Base-by-base conservation (phyloP, 2,329 filamentous ascomycete genomes). In the Stachybotrys echinatus region DNA sequence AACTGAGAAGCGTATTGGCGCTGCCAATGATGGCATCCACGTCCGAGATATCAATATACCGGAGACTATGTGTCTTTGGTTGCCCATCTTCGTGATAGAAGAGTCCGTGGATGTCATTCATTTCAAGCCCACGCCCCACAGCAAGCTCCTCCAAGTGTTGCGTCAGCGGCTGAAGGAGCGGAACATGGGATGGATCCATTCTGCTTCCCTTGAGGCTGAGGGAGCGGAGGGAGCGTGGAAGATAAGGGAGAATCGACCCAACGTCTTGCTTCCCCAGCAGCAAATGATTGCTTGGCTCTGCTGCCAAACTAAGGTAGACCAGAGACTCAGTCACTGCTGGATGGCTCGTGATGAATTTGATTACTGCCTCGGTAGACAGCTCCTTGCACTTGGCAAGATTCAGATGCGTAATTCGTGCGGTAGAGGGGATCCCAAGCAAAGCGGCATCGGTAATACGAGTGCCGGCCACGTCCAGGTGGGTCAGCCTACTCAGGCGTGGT, bases 401-500 rank as follows among this genome's bases (percentile, higher is more conserved):
- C 48, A 94, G 72, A 63, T 94, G 89, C 1, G 86, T 91, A 55
- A 92, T 77, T 54, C 74, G 75, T 12, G 89, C 88, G 5, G 84
- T 84, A n/a, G 74, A 63, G 1, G 88, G 87, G 54, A 92, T 88
- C 19, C 81, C 82, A 57, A 79, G 72, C 17, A 94, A 74, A 5
- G 88, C 88, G 21, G 75, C 72, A 64, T 90, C 81, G 31, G 84
- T 91, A 58, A 94, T 82, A 56, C 85, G 81, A 2, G 88, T 92
- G 57, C 88, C 87, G 10, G 86, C 82, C n/a, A 92, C 76, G 61
- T 94, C 89, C 37, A 94, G 79, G 63, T 92, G 88, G 1, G 88
- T 92, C 48, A 91, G 71, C 49, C 79, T 75, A 22, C 74, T 65
- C 45, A 92, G 73, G n/a, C 82, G 81, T n/a, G 88, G 86, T 12